Evolutionary conservation across 2,329 filamentous ascomycete species (phyloP).

Genomic region (Colletotrichum scovillei): DNA sequence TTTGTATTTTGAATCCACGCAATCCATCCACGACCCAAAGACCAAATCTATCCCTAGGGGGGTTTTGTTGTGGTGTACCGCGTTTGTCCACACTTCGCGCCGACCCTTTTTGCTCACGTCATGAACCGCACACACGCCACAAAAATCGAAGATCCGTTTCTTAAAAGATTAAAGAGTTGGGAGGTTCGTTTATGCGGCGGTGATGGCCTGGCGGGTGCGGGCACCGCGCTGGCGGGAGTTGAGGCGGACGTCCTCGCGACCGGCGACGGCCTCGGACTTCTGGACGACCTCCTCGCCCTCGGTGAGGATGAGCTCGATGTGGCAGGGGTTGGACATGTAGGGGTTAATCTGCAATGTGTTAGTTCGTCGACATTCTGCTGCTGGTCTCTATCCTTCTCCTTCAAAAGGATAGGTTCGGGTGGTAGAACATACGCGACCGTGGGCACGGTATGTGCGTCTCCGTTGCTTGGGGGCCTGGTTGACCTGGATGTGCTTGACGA

Average conservation of each 20-base stretch:
- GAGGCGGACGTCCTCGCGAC: slow-evolving; percentile 76
- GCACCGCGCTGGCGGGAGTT: slow-evolving; percentile 92
- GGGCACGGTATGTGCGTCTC: slow-evolving; percentile 98
- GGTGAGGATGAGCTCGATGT: slow-evolving; percentile 99
- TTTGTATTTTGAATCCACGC: slow-evolving; percentile 23
- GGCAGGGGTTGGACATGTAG: slow-evolving; percentile 99
- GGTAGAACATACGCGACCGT: slow-evolving; percentile 89
- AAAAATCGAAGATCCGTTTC: slow-evolving; percentile 11
- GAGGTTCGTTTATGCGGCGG: slow-evolving; percentile 64
- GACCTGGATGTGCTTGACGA: slow-evolving; percentile 99
- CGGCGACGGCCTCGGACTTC: slow-evolving; percentile 80
- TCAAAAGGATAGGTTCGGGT: not conserved
- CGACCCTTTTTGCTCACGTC: slow-evolving; percentile 16
- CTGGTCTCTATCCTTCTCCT: not conserved
- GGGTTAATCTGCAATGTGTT: slow-evolving; percentile 88
- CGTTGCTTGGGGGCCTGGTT: slow-evolving; percentile 99
- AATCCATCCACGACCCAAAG: slow-evolving; percentile 32
- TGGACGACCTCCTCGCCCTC: slow-evolving; percentile 96
- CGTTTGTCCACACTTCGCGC: slow-evolving; percentile 20
- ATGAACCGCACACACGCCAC: slow-evolving; percentile 7
- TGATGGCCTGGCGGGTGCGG: slow-evolving; percentile 72
- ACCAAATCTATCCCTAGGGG: slow-evolving; percentile 35
- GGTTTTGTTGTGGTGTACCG: slow-evolving; percentile 2
- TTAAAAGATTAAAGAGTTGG: not conserved
- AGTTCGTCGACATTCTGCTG: slow-evolving; percentile 33